Evolutionary conservation across 2,329 filamentous ascomycete species (phyloP), one percentile per base, ranked within the genome.

Genomic region (Sclerotinia minor): DNA sequence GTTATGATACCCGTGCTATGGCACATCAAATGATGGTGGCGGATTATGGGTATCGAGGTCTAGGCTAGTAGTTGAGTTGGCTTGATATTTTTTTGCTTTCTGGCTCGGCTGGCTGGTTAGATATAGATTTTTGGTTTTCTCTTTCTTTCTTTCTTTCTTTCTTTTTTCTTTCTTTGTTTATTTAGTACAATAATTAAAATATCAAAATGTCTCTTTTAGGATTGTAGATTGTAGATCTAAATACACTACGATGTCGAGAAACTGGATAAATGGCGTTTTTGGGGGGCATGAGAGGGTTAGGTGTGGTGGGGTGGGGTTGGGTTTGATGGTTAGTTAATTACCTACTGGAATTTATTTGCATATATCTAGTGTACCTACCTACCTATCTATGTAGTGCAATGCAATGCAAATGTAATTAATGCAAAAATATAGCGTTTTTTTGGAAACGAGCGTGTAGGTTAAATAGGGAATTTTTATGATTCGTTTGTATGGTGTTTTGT

Each of bases 1-100:
- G 70, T 68, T 61, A 70, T 75, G 73, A 75, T 75, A 76, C 74
- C 74, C 75, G 73, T 75, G 74, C 72, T 61, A 66, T 73, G 72
- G 73, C 71, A 72, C 70, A 75, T 70, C 71, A 70, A 59, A 64
- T 67, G 49, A 59, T 52, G 70, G 68, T 26, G 67, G 66, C 32
- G 59, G 61, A 66, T 67, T 54, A 69, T 71, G 73, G 75, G 73
- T 75, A 74, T 75, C 73, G 61, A 58, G 24, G 63, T 49, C 45
- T 53, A 41, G 61, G 24, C 60, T 38, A 41, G 66, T 26, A 35
- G 67, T 54, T 45, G 58, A 60, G 19, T 38, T 54, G 7, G 21
- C 26, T 49, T 49, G 44, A 2, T 35, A 2, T 35, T 24, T 32
- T 17, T 26, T 35, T 24, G 21, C 57, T 32, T 24, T 50, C 44